Base-by-base conservation (phyloP, 192 early-diverging fungal genomes). In the Lobosporangium transversale region DNA sequence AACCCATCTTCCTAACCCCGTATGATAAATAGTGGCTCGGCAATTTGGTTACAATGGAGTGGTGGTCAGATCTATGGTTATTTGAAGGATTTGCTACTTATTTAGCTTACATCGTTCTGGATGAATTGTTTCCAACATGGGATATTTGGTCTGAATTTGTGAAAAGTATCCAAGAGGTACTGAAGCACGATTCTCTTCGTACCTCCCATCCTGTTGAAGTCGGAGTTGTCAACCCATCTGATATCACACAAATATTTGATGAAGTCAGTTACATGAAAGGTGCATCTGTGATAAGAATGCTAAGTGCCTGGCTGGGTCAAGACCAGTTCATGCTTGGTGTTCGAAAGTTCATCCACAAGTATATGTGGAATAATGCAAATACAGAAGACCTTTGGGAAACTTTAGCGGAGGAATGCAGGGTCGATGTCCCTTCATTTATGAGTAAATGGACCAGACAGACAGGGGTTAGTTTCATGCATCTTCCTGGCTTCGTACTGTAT, bases 161-260 rank as follows among this genome's bases (percentile, higher is more conserved):
- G 8, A 78, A 88, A 32, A 60, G 80, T 17, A 86, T 87, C 30
- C 90, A 93, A 81, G 73, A 92, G 52, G 94, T 89, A 6, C 84
- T 94, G 29, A 74, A 79, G n/a, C 81, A 92, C 14, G 94, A 96
- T 71, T 83, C 87, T 15, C 83, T 95, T 43, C 86, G 90, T 15
- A 90, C 88, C 35, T 91, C 89, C 20, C 94, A 96, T 71, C 93
- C 94, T 37, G 92, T 96, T 62, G 85, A 94, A 48, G 93, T 96
- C 1, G 78, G 82, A 2, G 89, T 95, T 52, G 83, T 80, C 32
- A 82, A 85, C 40, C 83, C 90, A 35, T 75, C 84, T 23, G 92
- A 96, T 51, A 92, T 96, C 37, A 78, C 79, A 35, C 90, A 96
- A 79, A 92, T 96, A 40, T 96, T 96, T 71, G 94, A 95, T 70